Evolutionary conservation across 2,329 filamentous ascomycete genomes (phyloP), one percentile per base, ranked within the genome.

Genomic region (Venturia pyrina): DNA sequence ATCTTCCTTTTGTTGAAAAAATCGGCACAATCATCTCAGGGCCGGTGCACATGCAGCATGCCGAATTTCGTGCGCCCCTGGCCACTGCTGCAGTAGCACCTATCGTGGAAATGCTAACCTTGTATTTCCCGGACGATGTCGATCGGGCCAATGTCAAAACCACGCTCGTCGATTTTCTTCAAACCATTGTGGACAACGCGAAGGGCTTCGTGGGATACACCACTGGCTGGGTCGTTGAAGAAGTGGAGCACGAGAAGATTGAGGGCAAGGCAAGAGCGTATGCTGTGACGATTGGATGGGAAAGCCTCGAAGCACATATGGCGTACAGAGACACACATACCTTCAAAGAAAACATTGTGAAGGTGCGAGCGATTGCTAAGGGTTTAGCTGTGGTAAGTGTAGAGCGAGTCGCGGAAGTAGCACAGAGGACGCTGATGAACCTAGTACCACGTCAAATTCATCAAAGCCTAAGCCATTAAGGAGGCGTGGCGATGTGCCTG

Each of bases 211-310:
- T 67, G 67, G 72, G 74, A 62, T 10, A 70, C 64, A 66, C 73
- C 69, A 72, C 70, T 48, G 70, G 75, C 66, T 73, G 80, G 78
- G 70, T 72, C 68, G 46, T 77, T 1, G 76, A 77, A 63, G 68
- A 70, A 66, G 6, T 67, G 34, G 59, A 70, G 66, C 65, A 67
- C 57, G 66, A 68, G 66, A 67, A 64, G 28, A 61, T 70, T 68
- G 10, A 63, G 57, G 72, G 74, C 3, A 72, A 77, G 69, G 80
- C 78, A 13, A 76, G 77, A 65, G 71, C 78, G 65, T 77, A 78
- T 69, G 69, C 80, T 4, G 66, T 78, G n/a, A 75, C 76, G 21
- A 73, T 83, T 65, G 83, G 82, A 5, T 86, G 83, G 83, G 73
- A 78, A 63, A 81, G 75, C 69, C 74, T 81, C 24, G 79, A 83